Base-by-base conservation (phyloP, 2,329 filamentous ascomycete genomes). In the Colletotrichum viniferum region DNA sequence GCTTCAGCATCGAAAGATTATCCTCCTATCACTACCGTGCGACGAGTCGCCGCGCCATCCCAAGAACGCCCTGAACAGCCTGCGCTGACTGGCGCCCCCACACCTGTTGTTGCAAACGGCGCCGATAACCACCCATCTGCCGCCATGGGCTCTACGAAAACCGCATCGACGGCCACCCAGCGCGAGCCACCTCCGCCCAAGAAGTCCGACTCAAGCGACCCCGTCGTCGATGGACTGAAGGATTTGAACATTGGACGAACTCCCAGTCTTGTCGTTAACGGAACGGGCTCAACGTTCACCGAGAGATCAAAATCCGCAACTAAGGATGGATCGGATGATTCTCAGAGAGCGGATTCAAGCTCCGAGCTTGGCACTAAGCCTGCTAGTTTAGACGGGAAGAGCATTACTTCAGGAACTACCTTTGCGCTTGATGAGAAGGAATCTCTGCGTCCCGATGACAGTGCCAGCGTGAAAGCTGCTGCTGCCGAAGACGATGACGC, bases 371-470 rank as follows among this genome's bases (percentile, higher is more conserved):
- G 88, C 52, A 96, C 93, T 4, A 98, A 98, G 84, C 95, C 95
- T 67, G 94, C 95, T 43, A 98, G 96, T 82, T 89, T 98, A 55
- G 96, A 98, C 83, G 96, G 95, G 64, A 98, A 98, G 86, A 98
- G 96, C 83, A 95, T 97, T 80, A 95, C 95, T 6, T 98, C 96
- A 30, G 95, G 95, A 18, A 98, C 95, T 6, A 98, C 96, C 0
- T 98, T 98, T 85, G 96, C 95, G n/a, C 88, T 98, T 82, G 96
- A 98, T 81, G 96, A 98, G 84, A 98, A 98, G 83, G 96, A 98
- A 83, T 98, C 96, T 7, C 89, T 98, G 69, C 93, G 96, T 14
- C 96, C 96, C 10, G 96, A 98, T 84, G 96, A 98, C 82, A 98
- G 96, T 84, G 96, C 96, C 38, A 98, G 96, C 82, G 94, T 98